A percentile compares a stretch with the other conserved stretches of the same genome.
phyloP scores from a whole-genome alignment of 805 yeast species.

The Saccharomycopsis sp. region DNA sequence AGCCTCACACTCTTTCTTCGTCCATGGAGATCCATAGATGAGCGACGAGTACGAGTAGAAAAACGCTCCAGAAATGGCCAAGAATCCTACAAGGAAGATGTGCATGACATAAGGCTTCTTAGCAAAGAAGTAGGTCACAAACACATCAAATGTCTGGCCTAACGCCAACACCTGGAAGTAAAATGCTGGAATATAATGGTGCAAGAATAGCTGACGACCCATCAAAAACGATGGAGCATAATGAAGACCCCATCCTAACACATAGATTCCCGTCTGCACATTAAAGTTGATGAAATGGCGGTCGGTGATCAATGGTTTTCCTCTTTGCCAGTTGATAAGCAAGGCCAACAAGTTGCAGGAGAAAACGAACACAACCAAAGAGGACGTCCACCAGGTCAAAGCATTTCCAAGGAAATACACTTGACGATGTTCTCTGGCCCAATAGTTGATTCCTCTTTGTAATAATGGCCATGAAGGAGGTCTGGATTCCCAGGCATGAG shows the following conservation, averaged over 20 bases:
- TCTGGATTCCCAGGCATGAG: slow-evolving; percentile 65
- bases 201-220: slow-evolving; percentile 90
- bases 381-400: slow-evolving; percentile 69
- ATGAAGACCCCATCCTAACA: slow-evolving; percentile 81
- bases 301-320: slow-evolving; percentile 42
- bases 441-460: slow-evolving; percentile 73
- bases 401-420: slow-evolving; percentile 74
- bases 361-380: slow-evolving; percentile 47
- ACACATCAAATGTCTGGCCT: slow-evolving; percentile 58
- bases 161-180: slow-evolving; percentile 79
- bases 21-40: slow-evolving; percentile 78
- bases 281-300: slow-evolving; percentile 59
- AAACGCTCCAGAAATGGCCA: slow-evolving; percentile 44
- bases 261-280: slow-evolving; percentile 52
- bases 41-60: slow-evolving; percentile 64
- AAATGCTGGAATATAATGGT: slow-evolving; percentile 88
- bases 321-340: slow-evolving; percentile 58
- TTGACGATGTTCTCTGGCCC: slow-evolving; percentile 56
- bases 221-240: slow-evolving; percentile 86
- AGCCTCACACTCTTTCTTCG: slow-evolving; percentile 53
- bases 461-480: slow-evolving; percentile 74
- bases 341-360: slow-evolving; percentile 39
- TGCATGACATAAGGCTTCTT: slow-evolving; percentile 41
- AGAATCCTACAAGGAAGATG: slow-evolving; percentile 40
- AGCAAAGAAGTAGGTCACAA: slow-evolving; percentile 38